A percentile compares a stretch with the other conserved stretches of the same genome.
These are phyloP conservation scores for Suhomyces panamericanus DNA, from an alignment of 1,139 yeast genomes.

Conservation along the genomic window DNA sequence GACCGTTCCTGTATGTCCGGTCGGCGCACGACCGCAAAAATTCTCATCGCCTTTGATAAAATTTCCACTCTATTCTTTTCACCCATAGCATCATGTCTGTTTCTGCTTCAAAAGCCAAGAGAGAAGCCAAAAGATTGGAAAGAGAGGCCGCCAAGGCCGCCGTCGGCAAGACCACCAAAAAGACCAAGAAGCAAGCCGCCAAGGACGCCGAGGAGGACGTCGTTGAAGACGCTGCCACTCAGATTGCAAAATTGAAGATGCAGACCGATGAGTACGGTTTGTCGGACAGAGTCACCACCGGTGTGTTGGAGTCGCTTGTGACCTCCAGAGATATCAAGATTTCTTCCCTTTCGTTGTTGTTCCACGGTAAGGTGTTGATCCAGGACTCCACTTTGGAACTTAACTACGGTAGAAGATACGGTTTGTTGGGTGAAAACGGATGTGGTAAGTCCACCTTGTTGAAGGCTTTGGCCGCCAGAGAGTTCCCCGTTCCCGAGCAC, in stretches of 20 bases:
- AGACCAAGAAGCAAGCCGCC: conserved; percentile 55
- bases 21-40: conserved; percentile 11
- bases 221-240: conserved; percentile 67
- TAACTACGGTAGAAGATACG: conserved; percentile 96
- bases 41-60: conserved; percentile 13
- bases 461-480: conserved; percentile 92
- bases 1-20: not conserved
- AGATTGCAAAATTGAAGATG: conserved; percentile 81
- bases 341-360: conserved; percentile 83
- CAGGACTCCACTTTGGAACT: conserved; percentile 91
- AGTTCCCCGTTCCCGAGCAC: conserved; percentile 89
- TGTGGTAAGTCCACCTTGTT: conserved; percentile 97
- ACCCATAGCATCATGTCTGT: conserved; percentile 39
- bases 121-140: conserved; percentile 79
- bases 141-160: conserved; percentile 68
- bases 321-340: conserved; percentile 95
- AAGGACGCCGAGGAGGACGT: conserved; percentile 60
- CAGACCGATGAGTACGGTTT: conserved; percentile 93
- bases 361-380: conserved; percentile 95
- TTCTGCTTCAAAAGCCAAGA: conserved; percentile 94
- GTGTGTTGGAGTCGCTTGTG: conserved; percentile 84
- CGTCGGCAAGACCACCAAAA: conserved; percentile 69
- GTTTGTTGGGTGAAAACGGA: conserved; percentile 96
- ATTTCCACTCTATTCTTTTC: conserved; percentile 1
- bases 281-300: conserved; percentile 97